Evolutionary conservation across 345 rosid species (phyloP).

Genomic region (Geranium brycei): DNA sequence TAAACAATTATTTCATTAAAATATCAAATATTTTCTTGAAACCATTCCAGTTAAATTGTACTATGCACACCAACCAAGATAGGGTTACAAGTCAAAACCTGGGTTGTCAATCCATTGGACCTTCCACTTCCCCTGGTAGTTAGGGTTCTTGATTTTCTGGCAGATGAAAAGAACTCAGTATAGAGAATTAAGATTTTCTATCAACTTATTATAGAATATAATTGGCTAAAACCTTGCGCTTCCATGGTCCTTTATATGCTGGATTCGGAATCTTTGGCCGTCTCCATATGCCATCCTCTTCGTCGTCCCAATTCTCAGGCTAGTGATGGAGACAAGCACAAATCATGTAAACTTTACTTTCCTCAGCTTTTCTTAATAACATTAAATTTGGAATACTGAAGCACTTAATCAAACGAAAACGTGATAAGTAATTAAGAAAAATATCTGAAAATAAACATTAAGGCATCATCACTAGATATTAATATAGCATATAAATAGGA

Average conservation of each 20-base stretch:
- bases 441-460: neutral
- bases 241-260: conserved; percentile 39
- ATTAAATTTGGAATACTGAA: neutral
- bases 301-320: conserved; percentile 41
- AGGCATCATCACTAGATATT: no score
- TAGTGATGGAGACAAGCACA: conserved; percentile 3
- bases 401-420: neutral
- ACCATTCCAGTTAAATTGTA: neutral
- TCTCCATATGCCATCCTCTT: conserved; percentile 34
- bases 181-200: neutral
- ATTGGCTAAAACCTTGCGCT: conserved; percentile 19
- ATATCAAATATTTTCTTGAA: neutral
- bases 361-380: neutral
- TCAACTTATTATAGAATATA: neutral
- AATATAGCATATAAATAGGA: neutral
- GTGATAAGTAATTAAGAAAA: neutral
- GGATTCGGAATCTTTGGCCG: conserved; percentile 34
- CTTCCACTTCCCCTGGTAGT: conserved; percentile 40
- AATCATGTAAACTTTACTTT: neutral
- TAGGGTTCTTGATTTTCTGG: conserved; percentile 40
- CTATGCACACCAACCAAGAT: neutral
- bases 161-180: neutral
- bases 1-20: neutral
- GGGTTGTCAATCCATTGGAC: conserved; percentile 35
- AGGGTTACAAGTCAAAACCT: conserved; percentile 10